phyloP scores from a whole-genome alignment of 768 basidiomycete genomes.

The Mycena galopus region DNA sequence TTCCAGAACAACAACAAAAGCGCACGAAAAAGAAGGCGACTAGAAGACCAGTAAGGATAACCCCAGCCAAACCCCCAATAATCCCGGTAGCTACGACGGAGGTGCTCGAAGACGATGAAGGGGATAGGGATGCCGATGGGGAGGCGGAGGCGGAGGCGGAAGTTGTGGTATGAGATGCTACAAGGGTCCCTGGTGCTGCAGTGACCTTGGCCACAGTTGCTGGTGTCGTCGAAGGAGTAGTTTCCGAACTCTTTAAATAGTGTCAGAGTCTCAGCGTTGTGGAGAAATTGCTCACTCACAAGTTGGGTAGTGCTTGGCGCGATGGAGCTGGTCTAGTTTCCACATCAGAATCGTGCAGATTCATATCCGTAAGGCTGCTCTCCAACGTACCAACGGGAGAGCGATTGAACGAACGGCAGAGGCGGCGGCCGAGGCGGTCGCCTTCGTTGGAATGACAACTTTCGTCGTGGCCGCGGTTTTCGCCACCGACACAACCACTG shows the following conservation, averaged over 20 bases:
- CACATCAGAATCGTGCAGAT: neutral
- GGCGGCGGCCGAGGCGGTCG: neutral
- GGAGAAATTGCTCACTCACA: neutral
- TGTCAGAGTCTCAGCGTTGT: neutral
- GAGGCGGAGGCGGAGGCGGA: neutral
- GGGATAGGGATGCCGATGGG: neutral
- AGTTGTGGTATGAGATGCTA: neutral
- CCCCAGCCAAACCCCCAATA: slow-evolving; percentile 1
- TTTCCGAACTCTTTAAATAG: neutral
- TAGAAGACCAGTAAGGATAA: slow-evolving; percentile 1
- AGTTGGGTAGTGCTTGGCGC: neutral
- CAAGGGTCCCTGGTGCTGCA: neutral
- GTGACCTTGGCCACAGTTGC: neutral
- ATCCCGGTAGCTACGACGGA: slow-evolving; percentile 7
- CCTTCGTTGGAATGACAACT: neutral
- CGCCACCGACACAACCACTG: neutral
- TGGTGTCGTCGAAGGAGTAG: neutral
- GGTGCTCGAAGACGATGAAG: slow-evolving; percentile 1
- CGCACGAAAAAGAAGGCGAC: slow-evolving; percentile 25
- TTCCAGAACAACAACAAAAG: neutral
- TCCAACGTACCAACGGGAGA: slow-evolving; percentile 1
- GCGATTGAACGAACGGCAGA: neutral
- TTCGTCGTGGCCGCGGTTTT: neutral
- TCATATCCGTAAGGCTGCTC: neutral
- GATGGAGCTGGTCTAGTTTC: neutral